Evolutionary conservation across 1,139 yeast genomes (phyloP), one percentile per base, ranked within the genome.

Genomic region (Scheffersomyces cryptocercus): DNA sequence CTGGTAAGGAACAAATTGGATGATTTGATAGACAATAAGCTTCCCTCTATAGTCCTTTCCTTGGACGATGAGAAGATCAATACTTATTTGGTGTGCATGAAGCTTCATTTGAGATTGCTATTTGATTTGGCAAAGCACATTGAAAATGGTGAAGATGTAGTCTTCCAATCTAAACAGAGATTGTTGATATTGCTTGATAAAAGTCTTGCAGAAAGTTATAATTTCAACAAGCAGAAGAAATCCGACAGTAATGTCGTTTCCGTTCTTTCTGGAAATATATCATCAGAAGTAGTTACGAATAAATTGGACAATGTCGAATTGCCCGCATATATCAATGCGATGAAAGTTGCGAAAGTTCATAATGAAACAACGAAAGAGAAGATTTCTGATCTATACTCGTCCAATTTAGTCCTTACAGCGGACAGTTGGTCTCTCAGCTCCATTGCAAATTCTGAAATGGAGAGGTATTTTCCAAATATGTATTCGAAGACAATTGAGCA

Each of bases 291-390:
- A 31, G 10, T 7, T 6, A 38, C 40, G 1, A 71, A 71, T 45
- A 58, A 52, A 31, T 50, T 73, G 2, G 77, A 73, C 41, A 55
- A 63, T 28, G 62, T 73, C 20, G 68, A 69, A 40, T 54, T 73
- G n/a, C 78, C 78, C 1, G 65, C 70, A 1, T 59, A 65, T 43
- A 66, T 73, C 9, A 63, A 73, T 49, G 73, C 72, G 1, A 58
- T 50, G 15, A 65, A 62, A 31, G 50, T 71, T 10, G 54, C 61
- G 1, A 56, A 49, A n/a, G 30, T 56, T 9, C 33, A 45, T 3
- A 33, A 32, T 10, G 37, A 38, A 28, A 26, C 39, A 11, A 33
- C n/a, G 13, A 36, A 12, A 3, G 20, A 32, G 5, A 26, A 33
- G 2, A 40, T 37, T n/a, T 49, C 43, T 29, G 38, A 35, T 5